Base-by-base conservation (phyloP, 805 yeast genomes). In the Schizosaccharomyces osmophilus region DNA sequence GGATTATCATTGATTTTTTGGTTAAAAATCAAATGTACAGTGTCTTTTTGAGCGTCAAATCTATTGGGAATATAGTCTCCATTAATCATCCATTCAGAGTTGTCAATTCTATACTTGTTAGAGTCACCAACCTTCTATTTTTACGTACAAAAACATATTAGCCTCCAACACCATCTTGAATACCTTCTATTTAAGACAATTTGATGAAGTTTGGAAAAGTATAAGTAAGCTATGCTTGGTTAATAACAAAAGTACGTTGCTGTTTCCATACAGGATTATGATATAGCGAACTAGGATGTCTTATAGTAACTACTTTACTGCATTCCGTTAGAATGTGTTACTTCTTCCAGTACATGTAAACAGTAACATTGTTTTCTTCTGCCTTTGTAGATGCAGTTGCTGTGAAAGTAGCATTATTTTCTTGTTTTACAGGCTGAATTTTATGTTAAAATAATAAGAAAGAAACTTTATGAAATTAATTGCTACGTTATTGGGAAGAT, bases 51-150 rank as follows among this genome's bases (percentile, higher is more conserved):
- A 1, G 97, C 96, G 65, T 85, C 94, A 70, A 82, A 89, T 68
- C 98, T 79, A 17, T 89, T 83, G 19, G 94, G 82, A 45, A 85
- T 78, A 69, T 83, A 93, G 72, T 93, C 98, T 41, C 97, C 98
- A 70, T 93, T 93, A 68, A 98, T 79, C 81, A 89, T 85, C 72
- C 78, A 90, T 74, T 93, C 98, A 61, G 96, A 87, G 77, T 88
- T 90, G 76, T 93, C 99, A 69, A 93, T 79, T 69, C 74, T 71
- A 58, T 17, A 51, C n/a, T 8, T 54, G 63, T 39, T 64, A 60
- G 61, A 15, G 29, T 48, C 15, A n/a, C 2, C n/a, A 19, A 15
- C 19, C 11, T 17, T 36, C n/a, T 26, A 29, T 32, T 26, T 11
- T 31, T 55, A 55, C 74, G 59, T 67, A 74, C 76, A 88, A 87